Evolutionary conservation across 805 yeast species (phyloP).

Genomic region (Candida odintsovae): DNA sequence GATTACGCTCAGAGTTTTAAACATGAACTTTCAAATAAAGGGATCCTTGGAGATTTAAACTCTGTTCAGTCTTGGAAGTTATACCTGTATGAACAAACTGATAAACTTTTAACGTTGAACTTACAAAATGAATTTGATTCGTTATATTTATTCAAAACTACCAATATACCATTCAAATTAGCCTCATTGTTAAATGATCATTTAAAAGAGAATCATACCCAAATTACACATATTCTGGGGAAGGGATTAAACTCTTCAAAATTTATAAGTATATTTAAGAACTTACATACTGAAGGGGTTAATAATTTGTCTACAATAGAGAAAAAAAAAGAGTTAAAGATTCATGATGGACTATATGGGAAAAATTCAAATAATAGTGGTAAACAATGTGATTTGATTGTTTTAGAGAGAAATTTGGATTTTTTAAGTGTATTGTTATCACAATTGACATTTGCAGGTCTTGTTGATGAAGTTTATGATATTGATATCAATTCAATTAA

Average conservation of each 20-base stretch:
- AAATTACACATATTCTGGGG: slow-evolving; percentile 44
- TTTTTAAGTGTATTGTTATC: slow-evolving; percentile 62
- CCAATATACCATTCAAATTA: slow-evolving; percentile 23
- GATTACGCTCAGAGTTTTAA: slow-evolving; percentile 31
- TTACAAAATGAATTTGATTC: slow-evolving; percentile 22
- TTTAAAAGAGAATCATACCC: slow-evolving; percentile 38
- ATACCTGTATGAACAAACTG: slow-evolving; percentile 3
- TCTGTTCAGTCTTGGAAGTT: slow-evolving; percentile 15
- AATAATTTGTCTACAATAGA: slow-evolving; percentile 30
- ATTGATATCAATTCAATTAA: slow-evolving; percentile 36
- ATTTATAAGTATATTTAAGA: slow-evolving; percentile 39
- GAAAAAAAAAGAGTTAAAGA: slow-evolving; percentile 22
- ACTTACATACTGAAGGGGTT: slow-evolving; percentile 24
- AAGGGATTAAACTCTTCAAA: slow-evolving; percentile 52
- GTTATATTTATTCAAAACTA: slow-evolving; percentile 32
- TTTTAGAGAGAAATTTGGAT: slow-evolving; percentile 77
- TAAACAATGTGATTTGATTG: slow-evolving; percentile 62
- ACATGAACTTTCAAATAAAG: slow-evolving; percentile 25
- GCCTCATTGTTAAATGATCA: slow-evolving; percentile 38
- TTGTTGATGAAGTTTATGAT: slow-evolving; percentile 67
- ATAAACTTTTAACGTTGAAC: slow-evolving; percentile 10
- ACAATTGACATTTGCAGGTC: slow-evolving; percentile 78
- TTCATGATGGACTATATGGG: slow-evolving; percentile 25
- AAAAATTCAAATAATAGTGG: slow-evolving; percentile 33
- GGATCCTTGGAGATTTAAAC: slow-evolving; percentile 15